Evolutionary conservation across 352 stramenopile genomes (phyloP), one percentile per base, ranked within the genome.

Genomic region (Globisporangium acanthophoron): DNA sequence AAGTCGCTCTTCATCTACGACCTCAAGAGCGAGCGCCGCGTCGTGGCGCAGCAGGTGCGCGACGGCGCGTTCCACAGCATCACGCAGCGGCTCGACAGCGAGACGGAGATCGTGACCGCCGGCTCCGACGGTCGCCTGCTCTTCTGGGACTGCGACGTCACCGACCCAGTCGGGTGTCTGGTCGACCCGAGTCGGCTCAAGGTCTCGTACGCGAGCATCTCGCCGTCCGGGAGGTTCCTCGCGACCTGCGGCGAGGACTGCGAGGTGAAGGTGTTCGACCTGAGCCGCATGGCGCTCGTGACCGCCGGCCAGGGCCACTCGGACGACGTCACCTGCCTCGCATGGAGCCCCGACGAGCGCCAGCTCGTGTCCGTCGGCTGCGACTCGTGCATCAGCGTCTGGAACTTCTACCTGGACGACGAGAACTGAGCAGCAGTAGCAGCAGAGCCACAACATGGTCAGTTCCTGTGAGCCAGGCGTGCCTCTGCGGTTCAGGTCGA

Each of bases 1-100:
- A 86, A 89, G 45, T 76, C 85, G 21, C 71, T 97, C 11, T 92
- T 98, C 69, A 95, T 94, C 39, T 97, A 96, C 73, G 90, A 98
- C 58, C 74, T 98, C 50, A 88, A 90, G 52, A 90, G 65, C 58
- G 83, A 95, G 67, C 75, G 82, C 31, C 74, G 89, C 21, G 74
- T 96, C 56, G 75, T 96, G 46, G 78, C 73, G 1, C 87, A 97
- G 58, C 78, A 94, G 66, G 66, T 88, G 12, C 78, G 80, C n/a
- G 76, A 87, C 29, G 79, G 81, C 9, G 80, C 76, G 40, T 94
- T 97, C 64, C 73, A 82, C 27, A 58, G 78, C 31, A 88, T 97
- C 61, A 83, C 83, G 6, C 92, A 98, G 69, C 85, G 91, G 7
- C 60, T 87, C 11, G 86, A 97, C 61, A 90, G 80, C 58, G 90